Percentiles rank a stretch among this genome's conserved stretches.
phyloP scores from a whole-genome alignment of 805 yeast species.

The Zygosaccharomyces bisporus region DNA sequence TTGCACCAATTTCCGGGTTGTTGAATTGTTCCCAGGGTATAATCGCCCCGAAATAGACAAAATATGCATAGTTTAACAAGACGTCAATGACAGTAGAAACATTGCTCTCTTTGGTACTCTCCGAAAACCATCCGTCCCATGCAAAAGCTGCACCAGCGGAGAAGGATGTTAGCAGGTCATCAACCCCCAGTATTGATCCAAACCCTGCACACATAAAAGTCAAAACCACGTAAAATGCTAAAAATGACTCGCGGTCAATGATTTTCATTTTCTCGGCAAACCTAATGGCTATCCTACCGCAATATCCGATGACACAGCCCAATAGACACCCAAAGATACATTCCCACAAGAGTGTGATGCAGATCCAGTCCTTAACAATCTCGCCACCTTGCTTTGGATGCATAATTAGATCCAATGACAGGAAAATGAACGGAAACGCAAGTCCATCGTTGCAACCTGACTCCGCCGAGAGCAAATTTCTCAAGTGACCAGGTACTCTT shows the following conservation, averaged over 20 bases:
- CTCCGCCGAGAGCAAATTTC: constrained; percentile 79
- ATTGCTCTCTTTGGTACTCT: constrained; percentile 76
- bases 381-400: constrained; percentile 61
- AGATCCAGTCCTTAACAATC: constrained; percentile 77
- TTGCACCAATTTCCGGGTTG: constrained; percentile 53
- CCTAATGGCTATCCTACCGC: constrained; percentile 64
- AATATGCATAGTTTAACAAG: constrained; percentile 76
- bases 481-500: constrained; percentile 88
- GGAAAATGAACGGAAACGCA: constrained; percentile 86
- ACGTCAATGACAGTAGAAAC: constrained; percentile 89
- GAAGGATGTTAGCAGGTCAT: constrained; percentile 83
- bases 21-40: constrained; percentile 85
- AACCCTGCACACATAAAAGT: constrained; percentile 85
- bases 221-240: constrained; percentile 77
- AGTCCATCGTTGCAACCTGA: constrained; percentile 90
- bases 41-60: constrained; percentile 86
- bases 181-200: constrained; percentile 84
- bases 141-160: constrained; percentile 92
- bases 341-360: constrained; percentile 72
- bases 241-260: constrained; percentile 84
- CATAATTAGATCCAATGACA: constrained; percentile 65
- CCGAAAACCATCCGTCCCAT: constrained; percentile 90
- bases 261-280: constrained; percentile 65
- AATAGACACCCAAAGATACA: constrained; percentile 74
- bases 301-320: constrained; percentile 69